Evolutionary conservation across 441 rosid species (phyloP).

Genomic region (Sinapis alba): DNA sequence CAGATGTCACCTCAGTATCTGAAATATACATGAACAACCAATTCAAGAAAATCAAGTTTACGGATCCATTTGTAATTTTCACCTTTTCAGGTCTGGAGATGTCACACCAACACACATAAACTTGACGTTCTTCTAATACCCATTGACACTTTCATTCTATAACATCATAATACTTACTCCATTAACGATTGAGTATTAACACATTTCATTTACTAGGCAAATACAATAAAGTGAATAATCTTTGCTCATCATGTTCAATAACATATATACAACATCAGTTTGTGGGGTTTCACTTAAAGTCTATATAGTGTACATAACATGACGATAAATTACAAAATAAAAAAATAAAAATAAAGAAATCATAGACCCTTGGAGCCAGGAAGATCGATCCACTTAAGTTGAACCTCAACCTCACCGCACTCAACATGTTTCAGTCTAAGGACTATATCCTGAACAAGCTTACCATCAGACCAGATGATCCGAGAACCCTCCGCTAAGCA

Average conservation of each 20-base stretch:
- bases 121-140: background rate
- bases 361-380: constrained; percentile 67
- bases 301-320: constrained; percentile 10
- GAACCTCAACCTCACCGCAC: constrained; percentile 69
- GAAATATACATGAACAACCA: no score
- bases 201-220: background rate
- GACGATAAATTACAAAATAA: background rate
- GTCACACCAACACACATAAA: no score
- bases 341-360: background rate
- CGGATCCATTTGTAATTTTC: no score
- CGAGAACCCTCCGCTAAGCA: constrained; percentile 63
- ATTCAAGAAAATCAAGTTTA: no score
- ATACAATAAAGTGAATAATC: background rate
- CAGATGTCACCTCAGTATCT: no score
- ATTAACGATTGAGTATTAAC: background rate
- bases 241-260: background rate
- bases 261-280: constrained; percentile 2
- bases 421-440: constrained; percentile 67
- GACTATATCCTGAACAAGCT: constrained; percentile 57
- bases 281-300: background rate
- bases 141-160: background rate
- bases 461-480: constrained; percentile 49
- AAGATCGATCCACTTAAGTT: constrained; percentile 75
- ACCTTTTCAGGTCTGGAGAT: no score
- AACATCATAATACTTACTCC: background rate